Percentiles rank a stretch among this genome's conserved stretches.
Evolutionary conservation across 176 grass and related monocot species (phyloP).

Genomic region (Themeda triandra): DNA sequence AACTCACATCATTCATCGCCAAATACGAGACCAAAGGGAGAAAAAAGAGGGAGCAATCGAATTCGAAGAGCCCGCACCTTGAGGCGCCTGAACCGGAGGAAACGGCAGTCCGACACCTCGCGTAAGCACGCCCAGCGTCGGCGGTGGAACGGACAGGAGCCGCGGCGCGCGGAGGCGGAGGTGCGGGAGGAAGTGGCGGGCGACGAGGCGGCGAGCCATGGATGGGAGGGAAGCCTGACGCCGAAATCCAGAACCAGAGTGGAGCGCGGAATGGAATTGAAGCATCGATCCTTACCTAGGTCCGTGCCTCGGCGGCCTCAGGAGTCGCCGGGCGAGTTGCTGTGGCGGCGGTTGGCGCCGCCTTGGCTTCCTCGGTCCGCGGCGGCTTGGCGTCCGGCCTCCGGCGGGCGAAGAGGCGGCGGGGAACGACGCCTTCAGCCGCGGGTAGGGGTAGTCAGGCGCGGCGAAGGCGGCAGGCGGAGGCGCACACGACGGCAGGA

Average conservation of each 20-base stretch:
- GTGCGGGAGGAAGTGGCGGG: conserved; percentile 13
- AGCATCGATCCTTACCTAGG: neutral
- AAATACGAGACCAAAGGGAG: neutral
- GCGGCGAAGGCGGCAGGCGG: neutral
- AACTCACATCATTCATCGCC: neutral
- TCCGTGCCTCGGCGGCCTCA: neutral
- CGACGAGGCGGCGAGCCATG: conserved; percentile 40
- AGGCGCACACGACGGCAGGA: neutral
- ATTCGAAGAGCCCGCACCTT: conserved; percentile 25
- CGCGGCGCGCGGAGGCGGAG: conserved; percentile 18
- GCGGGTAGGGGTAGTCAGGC: neutral
- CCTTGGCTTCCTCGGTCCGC: neutral
- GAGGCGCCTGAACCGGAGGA: neutral
- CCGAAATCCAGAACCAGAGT: neutral
- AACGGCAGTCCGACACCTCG: neutral
- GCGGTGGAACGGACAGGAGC: neutral
- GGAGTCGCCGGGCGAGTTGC: neutral
- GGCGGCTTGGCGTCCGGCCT: neutral
- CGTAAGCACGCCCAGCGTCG: neutral
- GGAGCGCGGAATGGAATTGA: neutral
- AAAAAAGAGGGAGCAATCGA: neutral
- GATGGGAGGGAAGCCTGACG: neutral
- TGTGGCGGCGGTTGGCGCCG: neutral
- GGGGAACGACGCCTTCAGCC: neutral
- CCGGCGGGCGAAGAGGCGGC: neutral